Percentiles rank a stretch among this genome's conserved stretches.
These are phyloP conservation scores for Misopates orontium DNA, from an alignment of 257 asterid genomes.

Conservation along the genomic window DNA sequence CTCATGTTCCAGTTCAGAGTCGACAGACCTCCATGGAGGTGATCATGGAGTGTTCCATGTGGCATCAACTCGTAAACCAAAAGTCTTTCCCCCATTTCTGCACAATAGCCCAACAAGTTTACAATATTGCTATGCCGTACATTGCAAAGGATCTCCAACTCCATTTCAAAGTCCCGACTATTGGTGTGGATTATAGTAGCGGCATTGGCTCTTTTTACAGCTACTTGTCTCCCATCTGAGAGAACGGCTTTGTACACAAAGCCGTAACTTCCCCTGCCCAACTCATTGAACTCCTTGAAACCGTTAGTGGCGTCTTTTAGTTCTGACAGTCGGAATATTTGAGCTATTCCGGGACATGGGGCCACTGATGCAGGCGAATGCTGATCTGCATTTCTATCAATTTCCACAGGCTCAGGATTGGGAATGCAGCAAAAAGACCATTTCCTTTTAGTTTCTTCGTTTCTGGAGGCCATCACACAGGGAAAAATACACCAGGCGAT, in stretches of 20 bases:
- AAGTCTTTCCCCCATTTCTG: slow-evolving; percentile 96
- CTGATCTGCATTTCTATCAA: slow-evolving; percentile 37
- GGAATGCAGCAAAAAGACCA: slow-evolving; percentile 39
- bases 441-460: slow-evolving; percentile 41
- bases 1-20: slow-evolving; percentile 71
- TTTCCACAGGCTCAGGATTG: slow-evolving; percentile 32
- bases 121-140: slow-evolving; percentile 75
- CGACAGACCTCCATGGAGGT: slow-evolving; percentile 85
- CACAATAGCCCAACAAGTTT: slow-evolving; percentile 82
- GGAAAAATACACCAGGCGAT: slow-evolving; percentile 62
- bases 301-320: slow-evolving; percentile 91
- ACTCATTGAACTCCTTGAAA: slow-evolving; percentile 94
- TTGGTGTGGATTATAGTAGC: slow-evolving; percentile 90
- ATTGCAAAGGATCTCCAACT: slow-evolving; percentile 83
- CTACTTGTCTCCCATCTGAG: slow-evolving; percentile 85
- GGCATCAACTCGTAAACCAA: slow-evolving; percentile 89
- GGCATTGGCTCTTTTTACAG: slow-evolving; percentile 92
- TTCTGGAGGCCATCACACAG: slow-evolving; percentile 29
- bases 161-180: slow-evolving; percentile 75
- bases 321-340: slow-evolving; percentile 87
- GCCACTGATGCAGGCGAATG: slow-evolving; percentile 46
- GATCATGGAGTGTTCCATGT: slow-evolving; percentile 92
- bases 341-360: slow-evolving; percentile 73
- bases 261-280: slow-evolving; percentile 89
- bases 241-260: slow-evolving; percentile 87